These are phyloP conservation scores for Arthrobotrys pseudoclavata DNA, from an alignment of 2,329 filamentous ascomycete species.

Conservation along the genomic window DNA sequence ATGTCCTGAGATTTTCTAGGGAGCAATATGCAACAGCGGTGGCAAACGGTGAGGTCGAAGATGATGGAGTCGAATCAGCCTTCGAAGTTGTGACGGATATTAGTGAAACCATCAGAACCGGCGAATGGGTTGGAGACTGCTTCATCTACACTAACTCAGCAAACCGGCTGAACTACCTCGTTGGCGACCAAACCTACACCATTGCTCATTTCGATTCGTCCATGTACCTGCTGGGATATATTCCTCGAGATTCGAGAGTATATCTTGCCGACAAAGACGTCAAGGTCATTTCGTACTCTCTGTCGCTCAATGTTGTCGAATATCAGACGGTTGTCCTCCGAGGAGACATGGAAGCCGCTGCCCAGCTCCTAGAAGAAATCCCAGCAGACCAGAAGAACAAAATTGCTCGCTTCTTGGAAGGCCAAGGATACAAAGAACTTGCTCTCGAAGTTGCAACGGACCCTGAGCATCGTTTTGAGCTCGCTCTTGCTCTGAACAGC, in stretches of 20 bases:
- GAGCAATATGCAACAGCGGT: constrained; percentile 88
- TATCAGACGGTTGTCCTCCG: constrained; percentile 97
- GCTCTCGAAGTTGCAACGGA: constrained; percentile 95
- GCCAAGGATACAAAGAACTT: constrained; percentile 95
- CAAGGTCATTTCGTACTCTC: constrained; percentile 86
- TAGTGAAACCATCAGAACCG: constrained; percentile 80
- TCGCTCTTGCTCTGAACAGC: constrained; percentile 84
- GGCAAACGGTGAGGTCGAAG: constrained; percentile 84
- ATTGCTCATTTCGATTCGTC: constrained; percentile 96
- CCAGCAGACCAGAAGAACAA: constrained; percentile 97
- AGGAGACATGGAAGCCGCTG: constrained; percentile 90
- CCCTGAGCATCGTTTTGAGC: constrained; percentile 94
- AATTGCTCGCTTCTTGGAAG: constrained; percentile 96
- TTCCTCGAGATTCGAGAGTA: constrained; percentile 92
- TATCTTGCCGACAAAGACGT: constrained; percentile 98
- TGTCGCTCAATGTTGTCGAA: constrained; percentile 92
- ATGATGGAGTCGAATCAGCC: constrained; percentile 92
- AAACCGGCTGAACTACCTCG: constrained; percentile 96
- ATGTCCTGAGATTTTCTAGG: constrained; percentile 90
- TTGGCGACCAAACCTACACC: constrained; percentile 97
- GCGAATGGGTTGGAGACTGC: constrained; percentile 98
- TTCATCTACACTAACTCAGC: constrained; percentile 99
- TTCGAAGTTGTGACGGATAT: constrained; percentile 93
- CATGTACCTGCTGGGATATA: constrained; percentile 95
- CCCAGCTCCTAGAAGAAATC: constrained; percentile 85